Evolutionary conservation across 2,329 filamentous ascomycete genomes (phyloP), one percentile per base, ranked within the genome.

Genomic region (Hymenoscyphus infarciens): DNA sequence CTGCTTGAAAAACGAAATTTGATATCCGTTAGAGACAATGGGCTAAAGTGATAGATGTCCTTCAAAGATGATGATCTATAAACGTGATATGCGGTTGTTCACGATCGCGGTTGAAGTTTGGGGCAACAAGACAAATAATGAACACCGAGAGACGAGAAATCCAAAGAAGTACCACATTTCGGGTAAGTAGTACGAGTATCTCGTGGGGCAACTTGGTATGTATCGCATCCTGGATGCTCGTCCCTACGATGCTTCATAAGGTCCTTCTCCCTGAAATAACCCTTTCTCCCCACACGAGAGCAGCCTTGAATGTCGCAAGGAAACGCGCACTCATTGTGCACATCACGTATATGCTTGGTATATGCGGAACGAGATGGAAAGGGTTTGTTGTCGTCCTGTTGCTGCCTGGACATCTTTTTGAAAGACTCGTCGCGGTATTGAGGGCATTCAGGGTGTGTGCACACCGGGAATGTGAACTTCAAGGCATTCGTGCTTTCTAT

Each of bases 291-390:
- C 16, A 63, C 56, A 16, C 66, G 61, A 29, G 52, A 66, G 42
- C 77, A 79, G 0, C 69, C 72, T 1, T 55, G 5, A 4, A 73
- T 63, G 0, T 65, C 62, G 56, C 76, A 79, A 0, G 74, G 72
- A 49, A 72, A 77, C 0, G 71, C 60, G 0, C 73, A 74, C 29
- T 74, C 70, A 15, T 75, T 66, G 54, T 78, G 76, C 6, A 70
- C 68, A 2, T 73, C 70, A 49, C 72, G 74, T 72, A 79, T 73
- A 59, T 79, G 77, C 19, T 70, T 72, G 0, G 65, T 74, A 59
- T 72, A 77, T 0, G 74, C 73, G 0, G 73, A 68, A 15, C 68
- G 64, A 31, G 59, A 59, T 10, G 29, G 8, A n/a, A 68, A 68
- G 3, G 63, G 63, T 31, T 63, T 64, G 8, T 63, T 56, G 29